These are phyloP conservation scores for Pezicula rhizophila DNA, from an alignment of 2,329 filamentous ascomycete species.

Conservation along the genomic window DNA sequence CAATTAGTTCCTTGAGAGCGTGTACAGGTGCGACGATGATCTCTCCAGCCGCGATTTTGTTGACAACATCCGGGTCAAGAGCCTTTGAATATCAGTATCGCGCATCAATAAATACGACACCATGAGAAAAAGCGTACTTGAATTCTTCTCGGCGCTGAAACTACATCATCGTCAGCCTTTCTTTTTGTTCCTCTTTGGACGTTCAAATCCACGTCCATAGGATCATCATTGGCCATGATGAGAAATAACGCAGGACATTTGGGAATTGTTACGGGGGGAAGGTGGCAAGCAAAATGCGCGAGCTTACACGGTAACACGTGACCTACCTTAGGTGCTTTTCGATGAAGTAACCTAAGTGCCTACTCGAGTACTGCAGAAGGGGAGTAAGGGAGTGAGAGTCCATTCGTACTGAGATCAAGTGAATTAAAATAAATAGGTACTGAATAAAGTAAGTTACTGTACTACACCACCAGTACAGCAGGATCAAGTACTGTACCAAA, in stretches of 20 bases:
- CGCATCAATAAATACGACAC: slow-evolving; percentile 7
- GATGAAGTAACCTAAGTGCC: too few relatives aligned
- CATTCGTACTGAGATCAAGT: too few relatives aligned
- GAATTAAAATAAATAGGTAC: too few relatives aligned
- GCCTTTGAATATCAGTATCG: slow-evolving; percentile 49
- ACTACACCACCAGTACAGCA: too few relatives aligned
- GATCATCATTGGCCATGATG: slow-evolving; percentile 29
- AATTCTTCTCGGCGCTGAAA: slow-evolving; percentile 41
- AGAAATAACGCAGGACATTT: not conserved
- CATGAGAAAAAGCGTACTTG: slow-evolving; percentile 29
- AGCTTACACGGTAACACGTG: too few relatives aligned
- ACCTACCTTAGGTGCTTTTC: too few relatives aligned
- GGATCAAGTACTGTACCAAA: too few relatives aligned
- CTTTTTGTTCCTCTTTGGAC: slow-evolving; percentile 36
- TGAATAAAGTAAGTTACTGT: too few relatives aligned
- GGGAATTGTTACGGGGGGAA: not conserved
- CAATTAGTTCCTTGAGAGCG: slow-evolving; percentile 91
- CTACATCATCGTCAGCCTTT: slow-evolving; percentile 37
- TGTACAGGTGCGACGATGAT: slow-evolving; percentile 97
- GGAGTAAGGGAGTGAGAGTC: too few relatives aligned
- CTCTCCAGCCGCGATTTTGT: slow-evolving; percentile 97
- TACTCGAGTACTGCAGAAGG: too few relatives aligned
- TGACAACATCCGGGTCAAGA: slow-evolving; percentile 86
- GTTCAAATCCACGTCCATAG: slow-evolving; percentile 37
- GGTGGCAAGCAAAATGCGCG: not conserved